These are phyloP conservation scores for Yamadazyma diospyri DNA, from an alignment of 1,139 yeast species.

Conservation along the genomic window DNA sequence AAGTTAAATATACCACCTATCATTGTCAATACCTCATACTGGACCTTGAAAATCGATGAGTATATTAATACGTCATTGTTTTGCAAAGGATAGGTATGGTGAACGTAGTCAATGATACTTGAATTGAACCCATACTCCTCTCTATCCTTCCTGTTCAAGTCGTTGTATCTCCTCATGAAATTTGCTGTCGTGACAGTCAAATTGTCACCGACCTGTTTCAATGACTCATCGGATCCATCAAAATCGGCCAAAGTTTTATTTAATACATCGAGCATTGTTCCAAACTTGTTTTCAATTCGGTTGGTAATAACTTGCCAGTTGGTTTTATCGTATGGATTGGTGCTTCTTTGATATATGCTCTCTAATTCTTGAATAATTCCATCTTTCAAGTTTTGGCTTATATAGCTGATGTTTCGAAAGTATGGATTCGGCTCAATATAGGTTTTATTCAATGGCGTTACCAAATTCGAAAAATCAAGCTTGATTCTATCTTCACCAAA, in stretches of 20 bases:
- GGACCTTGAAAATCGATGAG: constrained; percentile 40
- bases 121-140: constrained; percentile 19
- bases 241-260: constrained; percentile 24
- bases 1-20: constrained; percentile 31
- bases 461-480: constrained; percentile 47
- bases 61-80: constrained; percentile 42
- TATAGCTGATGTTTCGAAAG: constrained; percentile 38
- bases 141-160: constrained; percentile 10
- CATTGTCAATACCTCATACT: constrained; percentile 25
- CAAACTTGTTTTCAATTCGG: constrained; percentile 45
- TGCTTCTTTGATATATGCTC: constrained; percentile 20
- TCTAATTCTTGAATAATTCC: constrained; percentile 32
- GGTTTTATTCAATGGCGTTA: constrained; percentile 48
- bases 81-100: constrained; percentile 31
- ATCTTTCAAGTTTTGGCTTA: constrained; percentile 27
- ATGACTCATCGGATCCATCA: not conserved
- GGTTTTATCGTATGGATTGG: constrained; percentile 35
- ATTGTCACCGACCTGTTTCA: constrained; percentile 8
- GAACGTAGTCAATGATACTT: constrained; percentile 43
- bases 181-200: constrained; percentile 16
- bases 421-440: constrained; percentile 44
- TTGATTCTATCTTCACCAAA: constrained; percentile 43
- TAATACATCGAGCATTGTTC: constrained; percentile 39
- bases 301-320: constrained; percentile 51
- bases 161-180: constrained; percentile 37